These are phyloP conservation scores for Albizia julibrissin DNA, from an alignment of 306 rosid genomes.

Conservation along the genomic window DNA sequence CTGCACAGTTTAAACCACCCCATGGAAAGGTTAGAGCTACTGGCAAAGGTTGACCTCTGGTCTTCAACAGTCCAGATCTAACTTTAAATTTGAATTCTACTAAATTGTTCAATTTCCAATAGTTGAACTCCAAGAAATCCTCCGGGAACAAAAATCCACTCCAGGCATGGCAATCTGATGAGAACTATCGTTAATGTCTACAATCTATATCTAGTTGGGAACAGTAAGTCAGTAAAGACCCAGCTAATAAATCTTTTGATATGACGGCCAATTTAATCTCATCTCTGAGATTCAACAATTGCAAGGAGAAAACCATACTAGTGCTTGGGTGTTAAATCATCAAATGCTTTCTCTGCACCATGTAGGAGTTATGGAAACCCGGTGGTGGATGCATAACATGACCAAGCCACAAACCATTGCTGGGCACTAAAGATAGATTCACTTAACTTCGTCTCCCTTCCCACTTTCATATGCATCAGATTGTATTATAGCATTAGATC, in stretches of 20 bases:
- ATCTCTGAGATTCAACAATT: background rate
- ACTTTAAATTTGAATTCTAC: background rate
- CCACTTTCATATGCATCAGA: background rate
- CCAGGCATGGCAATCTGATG: conserved; percentile 7
- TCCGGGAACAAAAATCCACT: background rate
- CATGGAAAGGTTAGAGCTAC: conserved; percentile 26
- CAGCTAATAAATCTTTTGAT: conserved; percentile 6
- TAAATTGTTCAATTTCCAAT: background rate
- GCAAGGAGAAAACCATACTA: conserved; percentile 9
- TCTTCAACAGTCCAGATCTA: conserved; percentile 18
- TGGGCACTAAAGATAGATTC: background rate
- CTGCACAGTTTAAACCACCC: conserved; percentile 9
- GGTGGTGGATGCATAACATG: background rate
- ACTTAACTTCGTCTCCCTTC: background rate
- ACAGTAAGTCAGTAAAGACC: conserved; percentile 14
- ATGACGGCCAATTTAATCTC: conserved; percentile 7
- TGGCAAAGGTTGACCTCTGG: background rate
- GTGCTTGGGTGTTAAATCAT: background rate
- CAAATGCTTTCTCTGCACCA: background rate
- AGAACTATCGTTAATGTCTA: conserved; percentile 21
- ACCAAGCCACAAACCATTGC: background rate
- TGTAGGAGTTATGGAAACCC: background rate
- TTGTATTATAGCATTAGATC: background rate
- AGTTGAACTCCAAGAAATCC: conserved; percentile 8
- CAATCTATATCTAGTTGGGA: background rate